Evolutionary conservation across 1,139 yeast genomes (phyloP), one percentile per base, ranked within the genome.

Genomic region (Suhomyces bribrorum): DNA sequence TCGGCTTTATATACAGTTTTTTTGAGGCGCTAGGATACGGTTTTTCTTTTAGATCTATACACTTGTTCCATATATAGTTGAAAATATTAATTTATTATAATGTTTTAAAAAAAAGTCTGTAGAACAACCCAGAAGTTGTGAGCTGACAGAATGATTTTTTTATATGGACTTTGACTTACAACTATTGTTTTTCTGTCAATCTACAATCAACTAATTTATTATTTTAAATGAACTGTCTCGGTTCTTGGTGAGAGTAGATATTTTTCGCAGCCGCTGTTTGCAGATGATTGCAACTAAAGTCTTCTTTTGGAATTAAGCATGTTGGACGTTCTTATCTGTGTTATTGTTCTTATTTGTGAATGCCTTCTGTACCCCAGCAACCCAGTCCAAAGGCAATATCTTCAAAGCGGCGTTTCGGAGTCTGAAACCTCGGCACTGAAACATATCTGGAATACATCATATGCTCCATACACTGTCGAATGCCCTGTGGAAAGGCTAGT

Each of bases 401-500:
- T 20, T n/a, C 11, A 20, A n/a, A 20, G 23, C 3, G 23, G 23
- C 11, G 23, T 20, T 20, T 20, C n/a, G 12, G 11, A 8, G 23
- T n/a, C n/a, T n/a, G n/a, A n/a, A n/a, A n/a, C n/a, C n/a, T n/a
- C n/a, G n/a, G n/a, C n/a, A n/a, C n/a, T n/a, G n/a, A n/a, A n/a
- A n/a, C n/a, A n/a, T n/a, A n/a, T 32, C 3, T 43, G 45, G 47
- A 36, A 24, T 17, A 9, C 40, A 3, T 48, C 62, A 1, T 73
- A 72, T 47, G 66, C 75, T 7, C 79, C 79, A 4, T 57, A 53
- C 26, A 52, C 57, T 14, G 72, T 70, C 0, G 37, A 54, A 13
- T 77, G 82, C 48, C 80, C 81, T 1, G 40, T 57, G 1, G 40
- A 44, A 9, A 46, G 62, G 0, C 47, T 73, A 32, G 50, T 76